Percentiles rank a stretch among this genome's conserved stretches.
Conservation (phyloP, 2,329 filamentous ascomycete genomes). For the Intubia oerlemansii region DNA sequence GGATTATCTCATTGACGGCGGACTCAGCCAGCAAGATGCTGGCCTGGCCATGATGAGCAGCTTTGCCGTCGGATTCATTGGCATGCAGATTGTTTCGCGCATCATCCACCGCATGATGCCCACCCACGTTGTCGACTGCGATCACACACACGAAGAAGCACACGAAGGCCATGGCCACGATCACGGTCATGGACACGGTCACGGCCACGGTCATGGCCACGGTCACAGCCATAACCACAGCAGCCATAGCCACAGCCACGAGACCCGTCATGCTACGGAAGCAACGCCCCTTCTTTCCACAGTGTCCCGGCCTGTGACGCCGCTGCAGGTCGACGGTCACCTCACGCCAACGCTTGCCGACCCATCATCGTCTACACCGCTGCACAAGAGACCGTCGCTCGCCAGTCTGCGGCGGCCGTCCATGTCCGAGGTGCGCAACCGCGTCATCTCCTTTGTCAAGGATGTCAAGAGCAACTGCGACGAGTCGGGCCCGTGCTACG, state of each 20-base stretch:
- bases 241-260: background rate
- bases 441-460: conserved; percentile 42
- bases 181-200: background rate
- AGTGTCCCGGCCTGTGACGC: background rate
- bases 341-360: no score
- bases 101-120: conserved; percentile 54
- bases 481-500: conserved; percentile 36
- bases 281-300: conserved; percentile 22
- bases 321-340: background rate
- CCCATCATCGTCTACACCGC: background rate
- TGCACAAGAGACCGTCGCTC: conserved; percentile 5
- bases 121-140: conserved; percentile 62
- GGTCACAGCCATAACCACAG: background rate
- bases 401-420: conserved; percentile 24
- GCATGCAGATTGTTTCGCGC: conserved; percentile 53
- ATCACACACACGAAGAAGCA: conserved; percentile 41
- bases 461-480: conserved; percentile 43
- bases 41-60: conserved; percentile 47
- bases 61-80: conserved; percentile 51
- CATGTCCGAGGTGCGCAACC: conserved; percentile 29
- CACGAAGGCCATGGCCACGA: conserved; percentile 4
- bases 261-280: conserved; percentile 13
- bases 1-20: conserved; percentile 49
- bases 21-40: conserved; percentile 43
- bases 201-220: conserved; percentile 1